phyloP scores from a whole-genome alignment of 2,329 filamentous ascomycete genomes.

The Phaeomoniella chlamydospora region DNA sequence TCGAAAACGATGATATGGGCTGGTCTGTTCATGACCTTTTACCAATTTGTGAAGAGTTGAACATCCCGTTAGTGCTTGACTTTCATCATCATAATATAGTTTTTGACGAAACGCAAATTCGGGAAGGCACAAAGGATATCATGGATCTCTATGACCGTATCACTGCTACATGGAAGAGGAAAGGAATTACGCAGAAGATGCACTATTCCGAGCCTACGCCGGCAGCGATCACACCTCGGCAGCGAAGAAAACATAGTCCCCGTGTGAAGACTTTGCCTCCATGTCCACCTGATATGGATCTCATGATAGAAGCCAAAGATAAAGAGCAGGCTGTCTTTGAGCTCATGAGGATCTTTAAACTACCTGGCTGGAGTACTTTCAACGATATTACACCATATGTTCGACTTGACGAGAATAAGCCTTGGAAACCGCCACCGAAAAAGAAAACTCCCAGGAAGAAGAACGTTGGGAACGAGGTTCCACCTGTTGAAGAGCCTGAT shows the following conservation, averaged over 20 bases:
- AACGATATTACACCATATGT: conserved; percentile 66
- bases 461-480: conserved; percentile 20
- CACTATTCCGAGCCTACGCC: conserved; percentile 78
- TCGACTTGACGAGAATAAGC: conserved; percentile 59
- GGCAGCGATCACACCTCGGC: conserved; percentile 60
- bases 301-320: conserved; percentile 99
- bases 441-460: conserved; percentile 22
- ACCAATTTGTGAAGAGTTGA: conserved; percentile 82
- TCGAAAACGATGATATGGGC: conserved; percentile 89
- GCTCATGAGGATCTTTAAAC: conserved; percentile 73
- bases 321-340: conserved; percentile 96
- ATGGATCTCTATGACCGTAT: conserved; percentile 63
- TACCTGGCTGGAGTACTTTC: conserved; percentile 64
- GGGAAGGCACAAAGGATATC: conserved; percentile 77
- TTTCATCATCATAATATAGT: conserved; percentile 94
- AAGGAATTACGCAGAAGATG: conserved; percentile 86
- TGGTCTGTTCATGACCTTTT: conserved; percentile 89
- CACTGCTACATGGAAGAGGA: conserved; percentile 66
- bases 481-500: conserved; percentile 17
- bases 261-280: conserved; percentile 70
- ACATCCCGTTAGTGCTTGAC: conserved; percentile 83
- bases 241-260: conserved; percentile 73
- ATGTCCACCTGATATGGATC: conserved; percentile 68
- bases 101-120: conserved; percentile 56
- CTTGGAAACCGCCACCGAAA: conserved; percentile 32